phyloP scores from a whole-genome alignment of 2,329 filamentous ascomycete genomes.

The Chrysoporthe cubensis region DNA sequence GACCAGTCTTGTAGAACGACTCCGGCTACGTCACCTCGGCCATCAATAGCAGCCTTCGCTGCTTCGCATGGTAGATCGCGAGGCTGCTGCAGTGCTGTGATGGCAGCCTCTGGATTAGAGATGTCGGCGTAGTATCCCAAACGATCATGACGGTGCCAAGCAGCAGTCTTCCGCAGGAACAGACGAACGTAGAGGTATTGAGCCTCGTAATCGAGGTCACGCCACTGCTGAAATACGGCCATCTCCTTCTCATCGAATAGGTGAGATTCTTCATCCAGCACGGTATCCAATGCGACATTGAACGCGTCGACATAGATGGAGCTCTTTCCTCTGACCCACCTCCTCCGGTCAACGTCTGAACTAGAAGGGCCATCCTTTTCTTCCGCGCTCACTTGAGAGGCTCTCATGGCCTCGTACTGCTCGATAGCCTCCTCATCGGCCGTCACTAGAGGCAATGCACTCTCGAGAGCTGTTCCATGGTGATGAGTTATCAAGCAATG shows the following conservation, averaged over 20 bases:
- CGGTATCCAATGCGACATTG: conserved; percentile 87
- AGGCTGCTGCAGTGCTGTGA: conserved; percentile 63
- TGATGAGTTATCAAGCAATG: conserved; percentile 17
- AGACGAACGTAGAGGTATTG: conserved; percentile 95
- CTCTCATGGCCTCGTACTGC: conserved; percentile 74
- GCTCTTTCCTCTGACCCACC: conserved; percentile 77
- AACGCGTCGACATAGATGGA: conserved; percentile 98
- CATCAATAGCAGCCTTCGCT: conserved; percentile 26
- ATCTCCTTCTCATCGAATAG: conserved; percentile 82
- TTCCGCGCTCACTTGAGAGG: conserved; percentile 50
- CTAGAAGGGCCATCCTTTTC: conserved; percentile 51
- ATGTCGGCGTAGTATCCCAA: conserved; percentile 85
- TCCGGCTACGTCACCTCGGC: conserved; percentile 33
- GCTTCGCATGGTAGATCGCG: conserved; percentile 56
- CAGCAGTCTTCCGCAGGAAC: conserved; percentile 87
- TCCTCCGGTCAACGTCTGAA: conserved; percentile 47
- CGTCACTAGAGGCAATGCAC: conserved; percentile 68
- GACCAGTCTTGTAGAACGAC: conserved; percentile 46
- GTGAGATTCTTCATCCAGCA: conserved; percentile 85
- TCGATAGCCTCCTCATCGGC: conserved; percentile 74
- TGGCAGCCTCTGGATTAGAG: conserved; percentile 69
- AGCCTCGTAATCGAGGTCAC: conserved; percentile 74
- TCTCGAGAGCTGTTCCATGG: conserved; percentile 68
- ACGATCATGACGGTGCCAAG: conserved; percentile 83
- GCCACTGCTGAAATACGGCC: conserved; percentile 78